Evolutionary conservation across 495 filamentous ascomycete species (phyloP).

Genomic region (Chaetomium tenue): DNA sequence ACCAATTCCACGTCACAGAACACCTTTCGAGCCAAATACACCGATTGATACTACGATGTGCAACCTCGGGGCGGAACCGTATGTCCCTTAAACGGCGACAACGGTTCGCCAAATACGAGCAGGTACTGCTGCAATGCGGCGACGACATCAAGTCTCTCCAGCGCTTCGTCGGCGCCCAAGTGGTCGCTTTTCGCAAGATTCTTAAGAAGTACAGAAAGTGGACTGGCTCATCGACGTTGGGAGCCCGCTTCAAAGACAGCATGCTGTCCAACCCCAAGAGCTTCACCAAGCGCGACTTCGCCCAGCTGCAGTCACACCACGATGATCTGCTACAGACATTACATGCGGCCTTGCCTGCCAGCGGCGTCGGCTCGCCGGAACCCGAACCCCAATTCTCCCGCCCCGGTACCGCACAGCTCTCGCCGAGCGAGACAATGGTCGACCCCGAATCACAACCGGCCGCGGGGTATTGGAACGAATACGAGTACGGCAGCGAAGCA

Average conservation of each 20-base stretch:
- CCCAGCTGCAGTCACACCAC: constrained; percentile 53
- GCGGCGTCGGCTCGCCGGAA: constrained; percentile 20
- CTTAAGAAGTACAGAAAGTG: constrained; percentile 77
- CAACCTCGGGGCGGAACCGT: constrained; percentile 31
- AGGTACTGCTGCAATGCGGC: constrained; percentile 50
- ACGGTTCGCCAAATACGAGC: constrained; percentile 51
- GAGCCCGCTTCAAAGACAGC: constrained; percentile 56
- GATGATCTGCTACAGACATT: constrained; percentile 56
- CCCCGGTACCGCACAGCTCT: constrained; percentile 16
- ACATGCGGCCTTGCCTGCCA: constrained; percentile 39
- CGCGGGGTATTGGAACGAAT: constrained; percentile 62
- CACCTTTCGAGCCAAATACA: constrained; percentile 53
- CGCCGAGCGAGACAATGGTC: constrained; percentile 25
- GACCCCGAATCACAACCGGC: constrained; percentile 24
- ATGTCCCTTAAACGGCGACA: constrained; percentile 42
- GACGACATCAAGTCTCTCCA: constrained; percentile 61
- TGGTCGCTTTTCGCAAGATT: constrained; percentile 66
- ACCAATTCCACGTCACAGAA: constrained; percentile 35
- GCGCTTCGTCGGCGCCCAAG: constrained; percentile 63
- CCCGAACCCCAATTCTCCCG: constrained; percentile 24
- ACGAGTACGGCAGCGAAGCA: constrained; percentile 60
- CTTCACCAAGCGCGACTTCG: constrained; percentile 60
- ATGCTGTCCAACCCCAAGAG: constrained; percentile 58
- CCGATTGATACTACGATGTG: constrained; percentile 46
- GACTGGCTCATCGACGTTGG: constrained; percentile 61